phyloP scores from a whole-genome alignment of 2,329 filamentous ascomycete species.

The Fusarium mangiferae region DNA sequence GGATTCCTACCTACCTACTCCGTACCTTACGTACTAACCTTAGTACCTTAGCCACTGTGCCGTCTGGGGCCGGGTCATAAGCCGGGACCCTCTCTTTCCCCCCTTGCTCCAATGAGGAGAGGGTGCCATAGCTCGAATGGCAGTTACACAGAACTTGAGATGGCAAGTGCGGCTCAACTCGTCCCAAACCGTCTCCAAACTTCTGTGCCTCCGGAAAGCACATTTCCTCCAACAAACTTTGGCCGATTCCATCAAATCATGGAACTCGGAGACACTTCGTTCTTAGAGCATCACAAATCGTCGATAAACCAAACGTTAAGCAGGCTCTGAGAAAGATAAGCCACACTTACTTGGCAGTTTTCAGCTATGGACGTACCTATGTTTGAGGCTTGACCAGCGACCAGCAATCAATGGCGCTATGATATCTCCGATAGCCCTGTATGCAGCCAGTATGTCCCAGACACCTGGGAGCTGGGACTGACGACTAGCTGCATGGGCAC shows the following conservation, averaged over 20 bases:
- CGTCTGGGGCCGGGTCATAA: background rate
- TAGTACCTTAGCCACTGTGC: background rate
- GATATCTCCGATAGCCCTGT: constrained; percentile 23
- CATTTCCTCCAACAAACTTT: background rate
- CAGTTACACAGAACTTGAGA: background rate
- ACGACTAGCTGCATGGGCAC: background rate
- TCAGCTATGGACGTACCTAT: background rate
- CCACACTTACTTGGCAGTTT: constrained; percentile 4
- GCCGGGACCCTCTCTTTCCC: background rate
- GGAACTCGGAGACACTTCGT: background rate
- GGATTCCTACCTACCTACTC: too few species aligned
- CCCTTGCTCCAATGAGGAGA: constrained; percentile 10
- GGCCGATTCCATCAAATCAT: background rate
- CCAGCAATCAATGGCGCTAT: constrained; percentile 1
- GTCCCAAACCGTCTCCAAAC: background rate
- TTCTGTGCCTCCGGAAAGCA: constrained; percentile 16
- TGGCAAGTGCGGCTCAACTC: constrained; percentile 16
- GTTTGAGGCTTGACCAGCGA: background rate
- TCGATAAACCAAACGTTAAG: constrained; percentile 1
- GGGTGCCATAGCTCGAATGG: background rate
- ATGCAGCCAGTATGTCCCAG: constrained; percentile 13
- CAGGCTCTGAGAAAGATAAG: constrained; percentile 8
- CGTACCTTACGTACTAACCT: too few species aligned
- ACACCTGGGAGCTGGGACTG: constrained; percentile 11
- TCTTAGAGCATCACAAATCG: background rate